These are phyloP conservation scores for Suhomyces sp. DNA, from an alignment of 805 yeast genomes.

Conservation along the genomic window DNA sequence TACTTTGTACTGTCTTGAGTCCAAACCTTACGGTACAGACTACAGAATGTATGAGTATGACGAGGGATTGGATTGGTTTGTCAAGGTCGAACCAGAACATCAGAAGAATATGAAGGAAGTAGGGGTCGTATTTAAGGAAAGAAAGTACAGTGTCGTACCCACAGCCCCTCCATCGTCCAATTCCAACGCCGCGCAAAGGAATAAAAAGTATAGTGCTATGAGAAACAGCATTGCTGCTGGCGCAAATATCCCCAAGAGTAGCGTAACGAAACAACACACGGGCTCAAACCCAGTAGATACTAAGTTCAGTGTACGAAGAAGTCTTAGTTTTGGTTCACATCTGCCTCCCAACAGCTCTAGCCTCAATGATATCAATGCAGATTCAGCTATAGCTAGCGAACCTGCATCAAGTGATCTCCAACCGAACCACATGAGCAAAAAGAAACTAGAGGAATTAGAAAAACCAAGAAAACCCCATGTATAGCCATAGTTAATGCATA, in stretches of 20 bases:
- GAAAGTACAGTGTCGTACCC: slow-evolving; percentile 72
- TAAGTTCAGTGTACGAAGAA: slow-evolving; percentile 25
- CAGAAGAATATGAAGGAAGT: slow-evolving; percentile 63
- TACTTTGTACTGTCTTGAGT: slow-evolving; percentile 84
- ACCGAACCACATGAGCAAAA: slow-evolving; percentile 14
- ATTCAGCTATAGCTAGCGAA: background rate
- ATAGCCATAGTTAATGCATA: background rate
- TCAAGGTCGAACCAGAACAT: slow-evolving; percentile 56
- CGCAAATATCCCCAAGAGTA: background rate
- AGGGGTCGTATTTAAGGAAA: slow-evolving; percentile 64
- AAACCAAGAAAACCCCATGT: slow-evolving; percentile 25
- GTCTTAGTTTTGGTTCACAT: slow-evolving; percentile 18
- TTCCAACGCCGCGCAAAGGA: slow-evolving; percentile 7
- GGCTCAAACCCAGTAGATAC: background rate
- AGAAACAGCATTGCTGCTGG: background rate
- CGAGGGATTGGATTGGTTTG: slow-evolving; percentile 75
- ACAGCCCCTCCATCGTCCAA: slow-evolving; percentile 57
- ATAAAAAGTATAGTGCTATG: slow-evolving; percentile 3
- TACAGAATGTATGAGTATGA: slow-evolving; percentile 88
- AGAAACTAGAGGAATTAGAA: slow-evolving; percentile 28
- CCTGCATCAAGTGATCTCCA: background rate
- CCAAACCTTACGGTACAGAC: slow-evolving; percentile 93
- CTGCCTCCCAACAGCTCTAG: background rate
- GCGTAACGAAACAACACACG: background rate
- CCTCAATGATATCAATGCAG: background rate